A percentile compares a stretch with the other conserved stretches of the same genome.
phyloP scores from a whole-genome alignment of 2,329 filamentous ascomycete species.

The Colletotrichum tropicicola region DNA sequence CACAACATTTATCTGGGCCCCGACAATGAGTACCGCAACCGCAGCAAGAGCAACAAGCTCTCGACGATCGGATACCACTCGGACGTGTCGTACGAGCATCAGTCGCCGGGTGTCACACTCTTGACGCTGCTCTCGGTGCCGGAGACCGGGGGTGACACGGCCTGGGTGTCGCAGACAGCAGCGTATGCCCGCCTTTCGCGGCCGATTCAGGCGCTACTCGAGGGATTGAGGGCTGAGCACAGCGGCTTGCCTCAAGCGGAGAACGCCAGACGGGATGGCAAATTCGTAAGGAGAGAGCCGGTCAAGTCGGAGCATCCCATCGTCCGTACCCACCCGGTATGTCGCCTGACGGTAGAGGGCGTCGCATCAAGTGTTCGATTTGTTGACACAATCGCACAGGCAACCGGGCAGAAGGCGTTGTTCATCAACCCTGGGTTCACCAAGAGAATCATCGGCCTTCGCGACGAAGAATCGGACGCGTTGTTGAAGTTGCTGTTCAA shows the following conservation, averaged over 20 bases:
- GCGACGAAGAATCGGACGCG: conserved; percentile 86
- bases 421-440: conserved; percentile 60
- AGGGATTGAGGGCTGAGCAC: conserved; percentile 48
- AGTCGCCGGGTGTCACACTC: conserved; percentile 51
- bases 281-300: conserved; percentile 66
- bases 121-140: conserved; percentile 47
- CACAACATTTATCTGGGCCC: conserved; percentile 57
- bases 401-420: conserved; percentile 38
- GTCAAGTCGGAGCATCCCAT: conserved; percentile 72
- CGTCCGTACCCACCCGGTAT: conserved; percentile 72
- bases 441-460: conserved; percentile 81
- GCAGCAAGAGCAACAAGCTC: conserved; percentile 43
- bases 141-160: conserved; percentile 47
- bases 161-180: conserved; percentile 46
- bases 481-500: conserved; percentile 76
- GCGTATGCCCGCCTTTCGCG: conserved; percentile 47
- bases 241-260: conserved; percentile 48
- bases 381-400: no score
- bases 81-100: conserved; percentile 52
- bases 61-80: conserved; percentile 50
- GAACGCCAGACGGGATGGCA: conserved; percentile 41
- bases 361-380: no score
- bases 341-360: no score
- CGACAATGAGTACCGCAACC: conserved; percentile 51
- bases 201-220: conserved; percentile 45